Percentiles rank a stretch among this genome's conserved stretches.
phyloP scores from a whole-genome alignment of 345 rosid species.

The Microthlaspi erraticum region DNA sequence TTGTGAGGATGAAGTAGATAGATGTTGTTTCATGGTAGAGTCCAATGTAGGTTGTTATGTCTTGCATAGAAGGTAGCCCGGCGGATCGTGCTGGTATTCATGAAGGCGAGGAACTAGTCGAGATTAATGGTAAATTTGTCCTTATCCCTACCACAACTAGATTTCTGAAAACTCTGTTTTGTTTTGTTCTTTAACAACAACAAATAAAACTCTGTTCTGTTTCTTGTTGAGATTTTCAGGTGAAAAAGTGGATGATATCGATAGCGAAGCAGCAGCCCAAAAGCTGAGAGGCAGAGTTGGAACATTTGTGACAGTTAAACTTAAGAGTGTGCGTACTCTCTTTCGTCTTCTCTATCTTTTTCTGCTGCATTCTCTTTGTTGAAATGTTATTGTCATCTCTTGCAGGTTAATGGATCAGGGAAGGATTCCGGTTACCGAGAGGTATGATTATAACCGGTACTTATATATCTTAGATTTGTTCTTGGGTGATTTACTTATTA shows the following conservation, averaged over 20 bases:
- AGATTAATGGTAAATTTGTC: conserved; percentile 74
- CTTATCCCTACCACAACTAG: neutral
- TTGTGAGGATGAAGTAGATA: conserved; percentile 13
- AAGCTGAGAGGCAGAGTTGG: conserved; percentile 89
- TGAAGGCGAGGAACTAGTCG: conserved; percentile 84
- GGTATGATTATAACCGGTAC: conserved; percentile 48
- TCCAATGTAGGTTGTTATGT: conserved; percentile 72
- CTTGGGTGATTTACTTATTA: neutral
- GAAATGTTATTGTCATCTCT: conserved; percentile 25
- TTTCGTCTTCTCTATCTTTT: neutral
- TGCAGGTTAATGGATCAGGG: conserved; percentile 54
- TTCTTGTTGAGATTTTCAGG: conserved; percentile 52
- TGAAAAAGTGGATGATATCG: conserved; percentile 68
- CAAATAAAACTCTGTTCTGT: neutral
- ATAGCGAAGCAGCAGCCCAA: conserved; percentile 81
- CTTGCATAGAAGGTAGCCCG: conserved; percentile 81
- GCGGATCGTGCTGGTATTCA: conserved; percentile 90
- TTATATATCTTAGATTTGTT: neutral
- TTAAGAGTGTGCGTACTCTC: conserved; percentile 58
- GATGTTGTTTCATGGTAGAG: conserved; percentile 38
- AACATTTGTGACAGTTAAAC: conserved; percentile 74
- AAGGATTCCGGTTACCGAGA: conserved; percentile 58
- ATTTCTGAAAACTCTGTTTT: neutral
- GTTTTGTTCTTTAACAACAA: too few relatives aligned
- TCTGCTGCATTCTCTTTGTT: neutral